Conservation (phyloP, 441 rosid genomes). For the Adansonia grandidieri region DNA sequence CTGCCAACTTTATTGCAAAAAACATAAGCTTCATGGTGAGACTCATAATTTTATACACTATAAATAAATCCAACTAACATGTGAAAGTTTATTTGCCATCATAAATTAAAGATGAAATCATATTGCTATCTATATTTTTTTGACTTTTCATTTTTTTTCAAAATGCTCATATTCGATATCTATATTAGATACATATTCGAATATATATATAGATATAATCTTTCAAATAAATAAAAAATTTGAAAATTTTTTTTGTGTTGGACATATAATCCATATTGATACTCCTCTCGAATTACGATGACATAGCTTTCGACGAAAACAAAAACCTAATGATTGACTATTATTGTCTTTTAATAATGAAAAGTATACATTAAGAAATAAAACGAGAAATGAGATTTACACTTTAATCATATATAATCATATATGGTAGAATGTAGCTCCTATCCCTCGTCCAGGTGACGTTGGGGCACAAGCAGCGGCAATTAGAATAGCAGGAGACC, state of each 20-base stretch:
- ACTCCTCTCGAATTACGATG: too few species aligned
- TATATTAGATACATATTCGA: too few species aligned
- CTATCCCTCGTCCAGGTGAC: conserved; percentile 78
- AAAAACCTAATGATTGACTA: too few species aligned
- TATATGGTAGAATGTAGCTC: conserved; percentile 69
- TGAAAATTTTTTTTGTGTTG: too few species aligned
- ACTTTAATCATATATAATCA: not conserved
- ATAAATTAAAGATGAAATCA: not conserved
- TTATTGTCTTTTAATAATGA: not conserved
- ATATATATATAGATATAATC: too few species aligned
- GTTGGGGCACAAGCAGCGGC: conserved; percentile 86
- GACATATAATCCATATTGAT: too few species aligned
- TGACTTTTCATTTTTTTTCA: too few species aligned
- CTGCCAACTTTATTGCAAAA: conserved; percentile 72
- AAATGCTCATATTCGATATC: too few species aligned
- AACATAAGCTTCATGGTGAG: conserved; percentile 91
- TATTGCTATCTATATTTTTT: too few species aligned
- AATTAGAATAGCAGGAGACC: conserved; percentile 70
- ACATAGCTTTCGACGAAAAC: not conserved
- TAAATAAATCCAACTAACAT: not conserved
- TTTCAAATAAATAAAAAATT: too few species aligned
- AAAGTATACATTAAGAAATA: not conserved
- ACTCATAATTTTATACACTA: conserved; percentile 44
- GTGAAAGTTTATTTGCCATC: not conserved
- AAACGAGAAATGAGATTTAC: not conserved